These are phyloP conservation scores for Diplogelasinospora grovesii DNA, from an alignment of 495 filamentous ascomycete species.

Conservation along the genomic window DNA sequence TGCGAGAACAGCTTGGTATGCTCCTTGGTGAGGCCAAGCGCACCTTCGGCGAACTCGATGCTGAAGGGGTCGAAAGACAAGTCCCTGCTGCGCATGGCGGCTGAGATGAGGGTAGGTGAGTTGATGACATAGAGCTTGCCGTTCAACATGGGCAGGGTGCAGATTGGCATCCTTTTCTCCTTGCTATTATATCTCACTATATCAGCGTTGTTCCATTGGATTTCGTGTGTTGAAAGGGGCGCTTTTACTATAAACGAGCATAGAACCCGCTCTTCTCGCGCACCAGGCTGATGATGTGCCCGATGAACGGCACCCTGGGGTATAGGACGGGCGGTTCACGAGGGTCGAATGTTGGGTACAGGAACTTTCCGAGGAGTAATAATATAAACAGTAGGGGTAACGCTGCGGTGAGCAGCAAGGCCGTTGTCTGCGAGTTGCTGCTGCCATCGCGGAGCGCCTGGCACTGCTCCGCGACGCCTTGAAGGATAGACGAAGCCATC, in stretches of 20 bases:
- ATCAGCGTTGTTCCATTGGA: neutral
- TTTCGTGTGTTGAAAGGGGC: neutral
- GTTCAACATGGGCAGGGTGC: conserved; percentile 19
- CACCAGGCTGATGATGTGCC: conserved; percentile 21
- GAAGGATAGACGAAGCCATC: no score
- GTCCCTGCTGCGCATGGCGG: conserved; percentile 11
- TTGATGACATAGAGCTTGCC: conserved; percentile 21
- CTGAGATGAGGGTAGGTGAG: conserved; percentile 10
- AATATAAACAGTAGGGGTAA: no score
- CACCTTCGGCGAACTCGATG: no score
- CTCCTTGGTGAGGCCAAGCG: no score
- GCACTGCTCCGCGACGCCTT: no score
- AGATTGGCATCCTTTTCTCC: conserved; percentile 8
- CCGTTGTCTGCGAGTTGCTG: no score
- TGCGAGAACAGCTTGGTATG: no score
- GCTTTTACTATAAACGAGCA: conserved; percentile 7
- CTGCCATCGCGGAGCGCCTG: no score
- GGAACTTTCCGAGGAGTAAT: neutral
- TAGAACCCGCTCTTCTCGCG: conserved; percentile 19
- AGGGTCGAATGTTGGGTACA: conserved; percentile 5
- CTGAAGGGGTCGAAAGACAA: no score
- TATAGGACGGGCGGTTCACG: conserved; percentile 23
- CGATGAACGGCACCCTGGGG: conserved; percentile 20
- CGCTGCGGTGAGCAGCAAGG: no score
- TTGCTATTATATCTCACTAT: neutral